These are phyloP conservation scores for Auricularia cornea DNA, from an alignment of 768 basidiomycete species.

Conservation along the genomic window DNA sequence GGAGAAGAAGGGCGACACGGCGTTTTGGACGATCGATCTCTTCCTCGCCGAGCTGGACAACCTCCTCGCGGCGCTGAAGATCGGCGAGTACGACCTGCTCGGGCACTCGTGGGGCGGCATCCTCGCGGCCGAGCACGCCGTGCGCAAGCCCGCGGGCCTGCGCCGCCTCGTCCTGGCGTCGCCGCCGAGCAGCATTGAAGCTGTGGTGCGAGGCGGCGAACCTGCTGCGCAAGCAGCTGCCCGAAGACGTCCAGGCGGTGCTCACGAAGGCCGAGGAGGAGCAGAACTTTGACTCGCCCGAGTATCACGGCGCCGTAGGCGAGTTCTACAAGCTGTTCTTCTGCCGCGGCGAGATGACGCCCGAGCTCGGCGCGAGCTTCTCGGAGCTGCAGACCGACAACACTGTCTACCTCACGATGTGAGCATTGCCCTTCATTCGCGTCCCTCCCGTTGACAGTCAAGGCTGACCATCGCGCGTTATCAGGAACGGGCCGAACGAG, in stretches of 20 bases:
- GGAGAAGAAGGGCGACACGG: conserved; percentile 5
- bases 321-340: conserved; percentile 4
- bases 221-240: conserved; percentile 2
- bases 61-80: conserved; percentile 3
- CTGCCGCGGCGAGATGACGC: conserved; percentile 1
- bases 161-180: conserved; percentile 5
- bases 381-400: background rate
- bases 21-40: conserved; percentile 9
- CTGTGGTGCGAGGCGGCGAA: conserved; percentile 5
- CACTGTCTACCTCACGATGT: conserved; percentile 8
- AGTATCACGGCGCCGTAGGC: conserved; percentile 4
- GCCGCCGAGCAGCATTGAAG: conserved; percentile 1
- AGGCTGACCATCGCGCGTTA: background rate
- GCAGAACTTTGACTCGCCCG: conserved; percentile 1
- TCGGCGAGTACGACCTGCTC: conserved; percentile 5
- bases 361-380: conserved; percentile 2
- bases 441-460: too few species aligned
- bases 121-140: conserved; percentile 4
- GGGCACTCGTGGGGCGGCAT: conserved; percentile 11
- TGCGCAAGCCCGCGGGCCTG: conserved; percentile 3
- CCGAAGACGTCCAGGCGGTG: conserved; percentile 3
- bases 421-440: background rate
- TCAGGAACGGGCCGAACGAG: conserved; percentile 28
- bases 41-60: conserved; percentile 10
- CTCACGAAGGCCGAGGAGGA: conserved; percentile 2